Conservation (phyloP, 2,329 filamentous ascomycete species). For the Conoideocrella luteorostrata region DNA sequence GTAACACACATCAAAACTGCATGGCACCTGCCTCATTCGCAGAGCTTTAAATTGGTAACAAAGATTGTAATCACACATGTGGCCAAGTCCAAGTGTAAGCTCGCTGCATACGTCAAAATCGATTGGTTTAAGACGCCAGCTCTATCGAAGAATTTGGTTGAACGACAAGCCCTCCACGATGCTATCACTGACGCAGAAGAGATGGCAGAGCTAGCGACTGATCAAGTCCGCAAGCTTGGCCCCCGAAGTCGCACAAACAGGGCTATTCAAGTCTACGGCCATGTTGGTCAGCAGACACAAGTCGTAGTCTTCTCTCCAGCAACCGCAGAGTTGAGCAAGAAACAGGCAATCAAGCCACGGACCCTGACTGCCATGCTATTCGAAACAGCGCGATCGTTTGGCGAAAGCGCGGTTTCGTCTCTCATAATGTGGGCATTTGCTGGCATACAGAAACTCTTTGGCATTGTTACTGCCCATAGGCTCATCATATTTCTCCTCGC, state of each 20-base stretch:
- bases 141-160: slow-evolving; percentile 54
- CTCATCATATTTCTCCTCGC: slow-evolving; percentile 64
- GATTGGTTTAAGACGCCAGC: slow-evolving; percentile 70
- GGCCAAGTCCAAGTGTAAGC: slow-evolving; percentile 85
- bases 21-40: slow-evolving; percentile 81
- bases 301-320: slow-evolving; percentile 54
- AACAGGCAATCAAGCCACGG: slow-evolving; percentile 54
- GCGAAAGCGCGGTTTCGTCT: slow-evolving; percentile 67
- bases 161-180: slow-evolving; percentile 69
- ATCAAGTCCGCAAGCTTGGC: slow-evolving; percentile 70
- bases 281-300: slow-evolving; percentile 62
- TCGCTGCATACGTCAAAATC: slow-evolving; percentile 82
- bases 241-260: slow-evolving; percentile 68
- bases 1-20: slow-evolving; percentile 56
- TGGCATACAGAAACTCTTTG: slow-evolving; percentile 57
- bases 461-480: slow-evolving; percentile 64
- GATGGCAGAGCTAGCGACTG: slow-evolving; percentile 67
- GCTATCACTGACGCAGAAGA: slow-evolving; percentile 66
- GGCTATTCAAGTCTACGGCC: slow-evolving; percentile 73
- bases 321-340: slow-evolving; percentile 39
- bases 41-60: slow-evolving; percentile 73
- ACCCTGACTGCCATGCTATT: slow-evolving; percentile 63
- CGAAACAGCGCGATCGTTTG: slow-evolving; percentile 66
- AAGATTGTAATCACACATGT: slow-evolving; percentile 93
- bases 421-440: slow-evolving; percentile 73